Conservation (phyloP, 148 eudicot species). For the Cornus suecica region DNA sequence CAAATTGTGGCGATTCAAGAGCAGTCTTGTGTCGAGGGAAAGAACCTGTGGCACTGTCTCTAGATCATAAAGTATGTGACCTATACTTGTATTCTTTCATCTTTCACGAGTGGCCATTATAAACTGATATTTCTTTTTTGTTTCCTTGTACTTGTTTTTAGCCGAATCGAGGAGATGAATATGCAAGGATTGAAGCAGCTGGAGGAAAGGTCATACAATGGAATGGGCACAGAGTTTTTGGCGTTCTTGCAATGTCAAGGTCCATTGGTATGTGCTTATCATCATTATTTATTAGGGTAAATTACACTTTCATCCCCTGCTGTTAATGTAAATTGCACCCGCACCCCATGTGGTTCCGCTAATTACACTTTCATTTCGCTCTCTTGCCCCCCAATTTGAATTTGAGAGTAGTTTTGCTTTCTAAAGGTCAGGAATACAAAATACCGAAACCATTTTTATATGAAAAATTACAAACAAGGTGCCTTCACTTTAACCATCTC, state of each 20-base stretch:
- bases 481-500: too few species aligned
- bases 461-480: too few species aligned
- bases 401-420: too few species aligned
- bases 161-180: conserved; percentile 62
- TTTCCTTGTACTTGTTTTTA: conserved; percentile 10
- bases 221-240: conserved; percentile 64
- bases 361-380: neutral
- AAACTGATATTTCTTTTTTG: neutral
- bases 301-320: too few species aligned
- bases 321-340: too few species aligned
- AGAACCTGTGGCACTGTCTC: conserved; percentile 49
- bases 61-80: conserved; percentile 49
- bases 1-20: conserved; percentile 61
- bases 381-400: too few species aligned
- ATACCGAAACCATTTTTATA: too few species aligned
- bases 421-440: too few species aligned
- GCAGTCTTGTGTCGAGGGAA: conserved; percentile 55
- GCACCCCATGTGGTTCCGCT: too few species aligned
- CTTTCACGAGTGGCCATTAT: neutral
- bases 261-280: conserved; percentile 46
- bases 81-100: neutral
- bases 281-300: neutral
- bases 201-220: conserved; percentile 63
- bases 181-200: conserved; percentile 54
- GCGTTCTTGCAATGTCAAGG: conserved; percentile 65